Conservation (phyloP, 192 early-diverging fungal species). For the Coemansia sp. region DNA sequence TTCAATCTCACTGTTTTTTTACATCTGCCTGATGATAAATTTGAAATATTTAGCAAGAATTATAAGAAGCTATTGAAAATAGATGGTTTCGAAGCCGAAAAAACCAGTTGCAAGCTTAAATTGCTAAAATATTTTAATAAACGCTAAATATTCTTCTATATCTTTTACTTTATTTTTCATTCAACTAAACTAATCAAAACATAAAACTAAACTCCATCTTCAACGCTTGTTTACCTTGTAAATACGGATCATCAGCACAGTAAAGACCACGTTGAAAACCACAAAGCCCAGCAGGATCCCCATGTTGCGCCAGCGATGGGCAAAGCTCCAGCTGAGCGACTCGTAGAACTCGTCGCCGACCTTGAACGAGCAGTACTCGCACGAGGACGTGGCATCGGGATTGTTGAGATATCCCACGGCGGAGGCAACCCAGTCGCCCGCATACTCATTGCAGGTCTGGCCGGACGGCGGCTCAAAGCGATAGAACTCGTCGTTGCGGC, state of each 20-base stretch:
- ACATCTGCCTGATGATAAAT: no score
- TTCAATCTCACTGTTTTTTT: no score
- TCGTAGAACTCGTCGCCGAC: slow-evolving; percentile 40
- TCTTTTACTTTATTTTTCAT: no score
- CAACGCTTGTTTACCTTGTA: slow-evolving; percentile 55
- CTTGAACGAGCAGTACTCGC: slow-evolving; percentile 59
- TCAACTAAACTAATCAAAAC: no score
- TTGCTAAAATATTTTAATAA: no score
- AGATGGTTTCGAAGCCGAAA: no score
- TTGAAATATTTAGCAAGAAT: no score
- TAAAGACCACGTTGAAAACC: slow-evolving; percentile 58
- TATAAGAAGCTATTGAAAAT: no score
- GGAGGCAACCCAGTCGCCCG: slow-evolving; percentile 37
- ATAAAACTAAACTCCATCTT: no score
- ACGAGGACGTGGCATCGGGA: slow-evolving; percentile 35
- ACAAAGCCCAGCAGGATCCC: slow-evolving; percentile 62
- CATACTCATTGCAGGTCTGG: slow-evolving; percentile 57
- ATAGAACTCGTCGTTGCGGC: slow-evolving; percentile 49
- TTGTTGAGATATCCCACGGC: slow-evolving; percentile 56
- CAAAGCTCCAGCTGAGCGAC: slow-evolving; percentile 57
- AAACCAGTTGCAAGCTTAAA: no score
- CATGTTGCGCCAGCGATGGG: slow-evolving; percentile 64
- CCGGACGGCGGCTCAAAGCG: slow-evolving; percentile 48
- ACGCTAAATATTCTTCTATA: no score
- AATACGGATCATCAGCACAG: slow-evolving; percentile 30